Evolutionary conservation across 2,329 filamentous ascomycete genomes (phyloP).

Genomic region (Trichoderma koningii): DNA sequence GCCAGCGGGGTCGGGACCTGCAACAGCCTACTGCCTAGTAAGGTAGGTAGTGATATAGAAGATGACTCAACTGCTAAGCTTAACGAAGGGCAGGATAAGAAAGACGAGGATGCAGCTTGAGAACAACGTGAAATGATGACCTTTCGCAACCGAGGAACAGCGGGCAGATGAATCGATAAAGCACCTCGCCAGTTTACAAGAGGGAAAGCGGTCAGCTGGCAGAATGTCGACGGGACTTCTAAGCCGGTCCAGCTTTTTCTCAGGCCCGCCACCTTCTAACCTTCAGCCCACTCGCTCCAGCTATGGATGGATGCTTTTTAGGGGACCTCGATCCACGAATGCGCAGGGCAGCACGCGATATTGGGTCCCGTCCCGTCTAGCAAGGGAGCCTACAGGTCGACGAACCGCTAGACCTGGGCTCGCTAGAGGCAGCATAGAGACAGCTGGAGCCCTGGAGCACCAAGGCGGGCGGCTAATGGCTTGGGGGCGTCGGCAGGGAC

Average conservation of each 20-base stretch:
- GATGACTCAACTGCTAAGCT: constrained; percentile 14
- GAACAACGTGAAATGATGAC: background rate
- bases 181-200: background rate
- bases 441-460: background rate
- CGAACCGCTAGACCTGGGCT: background rate
- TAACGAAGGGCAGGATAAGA: background rate
- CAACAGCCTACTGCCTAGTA: background rate
- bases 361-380: background rate
- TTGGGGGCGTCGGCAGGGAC: background rate
- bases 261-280: background rate
- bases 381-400: background rate
- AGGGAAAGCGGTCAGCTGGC: constrained; percentile 27
- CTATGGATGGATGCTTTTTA: background rate
- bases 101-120: no score
- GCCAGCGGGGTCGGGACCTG: constrained; percentile 19
- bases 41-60: background rate
- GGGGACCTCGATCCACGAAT: constrained; percentile 9
- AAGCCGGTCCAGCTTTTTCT: background rate
- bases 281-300: background rate
- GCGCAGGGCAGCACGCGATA: background rate
- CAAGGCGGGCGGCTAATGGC: background rate
- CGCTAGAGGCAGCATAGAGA: background rate
- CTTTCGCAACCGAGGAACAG: background rate
- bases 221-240: constrained; percentile 18
- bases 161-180: background rate